phyloP scores from a whole-genome alignment of 2,329 filamentous ascomycete species.

The Epichloe bromicola region DNA sequence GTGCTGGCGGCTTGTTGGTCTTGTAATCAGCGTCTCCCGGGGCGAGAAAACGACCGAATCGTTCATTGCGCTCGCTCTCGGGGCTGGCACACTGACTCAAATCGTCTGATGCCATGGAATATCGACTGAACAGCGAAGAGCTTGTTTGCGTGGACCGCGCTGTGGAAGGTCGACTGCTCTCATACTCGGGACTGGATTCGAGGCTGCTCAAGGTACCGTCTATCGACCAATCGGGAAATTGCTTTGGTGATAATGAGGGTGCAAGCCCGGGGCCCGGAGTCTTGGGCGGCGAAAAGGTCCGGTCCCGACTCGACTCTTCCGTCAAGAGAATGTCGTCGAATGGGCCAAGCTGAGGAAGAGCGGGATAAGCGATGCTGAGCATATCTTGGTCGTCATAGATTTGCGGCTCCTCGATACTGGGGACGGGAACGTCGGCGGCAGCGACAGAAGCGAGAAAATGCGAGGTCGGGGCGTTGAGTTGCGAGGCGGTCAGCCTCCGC shows the following conservation, averaged over 20 bases:
- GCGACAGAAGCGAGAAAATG: slow-evolving; percentile 56
- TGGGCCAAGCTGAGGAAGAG: slow-evolving; percentile 21
- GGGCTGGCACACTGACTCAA: slow-evolving; percentile 38
- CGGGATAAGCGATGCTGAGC: slow-evolving; percentile 22
- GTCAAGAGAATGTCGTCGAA: slow-evolving; percentile 18
- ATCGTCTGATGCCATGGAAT: slow-evolving; percentile 44
- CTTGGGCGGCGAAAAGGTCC: slow-evolving; percentile 41
- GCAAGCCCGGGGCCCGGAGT: slow-evolving; percentile 40
- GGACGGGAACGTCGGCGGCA: slow-evolving; percentile 50
- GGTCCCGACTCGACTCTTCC: slow-evolving; percentile 21
- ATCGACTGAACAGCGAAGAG: slow-evolving; percentile 42
- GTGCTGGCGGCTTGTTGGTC: slow-evolving; percentile 12
- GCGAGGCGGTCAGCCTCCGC: slow-evolving; percentile 39
- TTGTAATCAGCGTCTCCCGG: slow-evolving; percentile 17
- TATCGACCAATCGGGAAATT: slow-evolving; percentile 46
- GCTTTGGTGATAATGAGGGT: slow-evolving; percentile 29
- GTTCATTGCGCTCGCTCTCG: slow-evolving; percentile 21
- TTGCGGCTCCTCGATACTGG: slow-evolving; percentile 48
- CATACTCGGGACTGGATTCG: slow-evolving; percentile 45
- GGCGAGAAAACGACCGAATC: slow-evolving; percentile 13
- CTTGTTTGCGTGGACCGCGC: slow-evolving; percentile 47
- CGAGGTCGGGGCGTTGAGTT: slow-evolving; percentile 44
- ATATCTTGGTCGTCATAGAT: slow-evolving; percentile 30
- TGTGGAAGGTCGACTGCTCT: slow-evolving; percentile 47
- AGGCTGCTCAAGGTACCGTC: slow-evolving; percentile 43